Conservation (phyloP, 2,329 filamentous ascomycete species). For the Hymenoscyphus linearis region DNA sequence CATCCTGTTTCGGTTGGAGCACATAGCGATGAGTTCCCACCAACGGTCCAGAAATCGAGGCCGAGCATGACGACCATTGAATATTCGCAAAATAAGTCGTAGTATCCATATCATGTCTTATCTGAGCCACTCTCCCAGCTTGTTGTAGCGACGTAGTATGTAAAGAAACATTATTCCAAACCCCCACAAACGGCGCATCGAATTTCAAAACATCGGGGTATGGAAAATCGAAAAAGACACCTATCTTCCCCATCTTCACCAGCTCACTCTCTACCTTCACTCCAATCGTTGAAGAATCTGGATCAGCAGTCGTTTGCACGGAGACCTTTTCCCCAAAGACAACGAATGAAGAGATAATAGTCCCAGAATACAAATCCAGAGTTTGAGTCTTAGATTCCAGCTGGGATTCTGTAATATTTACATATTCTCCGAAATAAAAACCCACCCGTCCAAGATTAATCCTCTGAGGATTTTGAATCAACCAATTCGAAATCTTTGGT, state of each 20-base stretch:
- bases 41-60: constrained; percentile 13
- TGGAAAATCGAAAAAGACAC: constrained; percentile 39
- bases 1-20: constrained; percentile 11
- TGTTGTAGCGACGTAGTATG: constrained; percentile 33
- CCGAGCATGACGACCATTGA: constrained; percentile 19
- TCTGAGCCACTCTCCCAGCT: constrained; percentile 25
- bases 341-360: constrained; percentile 36
- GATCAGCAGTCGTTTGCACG: constrained; percentile 36
- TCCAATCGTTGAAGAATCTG: constrained; percentile 35
- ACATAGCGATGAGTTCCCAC: constrained; percentile 21
- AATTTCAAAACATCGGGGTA: constrained; percentile 41
- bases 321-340: constrained; percentile 31
- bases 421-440: constrained; percentile 31
- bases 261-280: constrained; percentile 36
- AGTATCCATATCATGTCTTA: constrained; percentile 36
- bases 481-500: constrained; percentile 41
- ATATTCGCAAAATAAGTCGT: constrained; percentile 35
- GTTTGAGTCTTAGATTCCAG: constrained; percentile 33
- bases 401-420: constrained; percentile 28
- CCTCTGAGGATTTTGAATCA: constrained; percentile 44
- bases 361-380: constrained; percentile 36
- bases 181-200: constrained; percentile 38
- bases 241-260: constrained; percentile 31
- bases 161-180: constrained; percentile 36
- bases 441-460: constrained; percentile 41